These are phyloP conservation scores for Acidomyces sp. DNA, from an alignment of 495 filamentous ascomycete genomes.

Conservation along the genomic window DNA sequence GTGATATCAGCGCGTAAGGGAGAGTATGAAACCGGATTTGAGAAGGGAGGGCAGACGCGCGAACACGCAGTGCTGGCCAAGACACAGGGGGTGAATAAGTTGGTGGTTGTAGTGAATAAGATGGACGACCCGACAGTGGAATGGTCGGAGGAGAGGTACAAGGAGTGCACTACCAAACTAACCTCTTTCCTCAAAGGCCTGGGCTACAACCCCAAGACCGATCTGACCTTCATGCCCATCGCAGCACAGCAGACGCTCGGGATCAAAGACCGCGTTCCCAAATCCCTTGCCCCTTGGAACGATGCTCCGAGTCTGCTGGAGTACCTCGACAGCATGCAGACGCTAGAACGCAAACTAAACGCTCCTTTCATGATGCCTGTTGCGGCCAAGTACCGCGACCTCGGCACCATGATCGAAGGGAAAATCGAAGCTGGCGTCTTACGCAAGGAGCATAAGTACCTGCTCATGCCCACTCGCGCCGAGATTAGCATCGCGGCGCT, in stretches of 20 bases:
- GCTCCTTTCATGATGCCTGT: slow-evolving; percentile 99
- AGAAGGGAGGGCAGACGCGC: slow-evolving; percentile 93
- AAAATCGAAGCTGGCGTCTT: slow-evolving; percentile 89
- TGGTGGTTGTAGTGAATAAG: slow-evolving; percentile 90
- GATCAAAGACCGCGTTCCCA: slow-evolving; percentile 77
- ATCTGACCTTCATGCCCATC: slow-evolving; percentile 91
- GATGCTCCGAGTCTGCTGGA: slow-evolving; percentile 23
- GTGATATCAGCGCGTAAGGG: slow-evolving; percentile 96
- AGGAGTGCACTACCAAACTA: slow-evolving; percentile 85
- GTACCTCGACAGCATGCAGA: slow-evolving; percentile 17
- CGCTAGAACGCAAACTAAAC: slow-evolving; percentile 88
- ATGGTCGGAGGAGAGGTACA: slow-evolving; percentile 84
- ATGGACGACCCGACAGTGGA: slow-evolving; percentile 96
- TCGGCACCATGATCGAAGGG: slow-evolving; percentile 95
- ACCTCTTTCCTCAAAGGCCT: slow-evolving; percentile 74
- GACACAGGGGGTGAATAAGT: slow-evolving; percentile 93
- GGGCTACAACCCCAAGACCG: slow-evolving; percentile 83
- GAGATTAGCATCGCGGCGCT: slow-evolving; percentile 65
- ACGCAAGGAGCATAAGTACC: slow-evolving; percentile 67
- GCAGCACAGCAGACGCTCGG: slow-evolving; percentile 73
- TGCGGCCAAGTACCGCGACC: slow-evolving; percentile 85
- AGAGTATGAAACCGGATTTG: slow-evolving; percentile 99
- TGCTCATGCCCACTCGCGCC: slow-evolving; percentile 92
- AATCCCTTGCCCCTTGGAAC: slow-evolving; percentile 68
- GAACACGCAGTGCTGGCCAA: slow-evolving; percentile 95